A percentile compares a stretch with the other conserved stretches of the same genome.
Conservation (phyloP, 768 basidiomycete genomes). For the Cytidiella melzeri region DNA sequence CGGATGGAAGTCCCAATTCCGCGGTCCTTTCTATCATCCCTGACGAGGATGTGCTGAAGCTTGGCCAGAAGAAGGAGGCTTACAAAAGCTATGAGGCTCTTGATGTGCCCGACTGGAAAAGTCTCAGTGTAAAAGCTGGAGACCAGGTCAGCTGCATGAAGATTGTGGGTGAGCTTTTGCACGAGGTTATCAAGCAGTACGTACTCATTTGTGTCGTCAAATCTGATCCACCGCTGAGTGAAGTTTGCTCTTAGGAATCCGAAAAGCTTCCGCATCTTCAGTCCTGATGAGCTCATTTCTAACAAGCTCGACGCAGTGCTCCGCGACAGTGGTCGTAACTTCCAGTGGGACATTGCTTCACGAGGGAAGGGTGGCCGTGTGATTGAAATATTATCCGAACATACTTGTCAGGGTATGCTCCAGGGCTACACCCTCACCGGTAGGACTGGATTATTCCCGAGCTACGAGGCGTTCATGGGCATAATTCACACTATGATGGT, state of each 20-base stretch:
- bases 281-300: slow-evolving; percentile 81
- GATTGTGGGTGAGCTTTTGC: slow-evolving; percentile 50
- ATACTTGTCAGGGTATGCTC: slow-evolving; percentile 85
- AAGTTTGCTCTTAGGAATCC: slow-evolving; percentile 50
- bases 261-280: slow-evolving; percentile 78
- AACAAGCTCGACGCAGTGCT: slow-evolving; percentile 86
- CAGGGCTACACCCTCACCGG: slow-evolving; percentile 93
- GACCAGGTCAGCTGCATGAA: slow-evolving; percentile 75
- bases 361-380: slow-evolving; percentile 75
- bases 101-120: slow-evolving; percentile 58
- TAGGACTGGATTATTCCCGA: slow-evolving; percentile 78
- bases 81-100: slow-evolving; percentile 60
- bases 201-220: slow-evolving; percentile 14
- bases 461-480: slow-evolving; percentile 88
- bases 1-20: slow-evolving; percentile 44
- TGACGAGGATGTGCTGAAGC: slow-evolving; percentile 41
- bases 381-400: slow-evolving; percentile 84
- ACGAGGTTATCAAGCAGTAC: slow-evolving; percentile 49
- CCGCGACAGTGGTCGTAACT: slow-evolving; percentile 60
- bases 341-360: slow-evolving; percentile 76
- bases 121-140: slow-evolving; percentile 39
- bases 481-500: slow-evolving; percentile 89
- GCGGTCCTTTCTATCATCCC: slow-evolving; percentile 61
- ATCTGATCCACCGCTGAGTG: background rate
- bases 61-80: slow-evolving; percentile 66